A percentile compares a stretch with the other conserved stretches of the same genome.
phyloP scores from a whole-genome alignment of 352 stramenopile species.

The Chrysophaeum taylorii region DNA sequence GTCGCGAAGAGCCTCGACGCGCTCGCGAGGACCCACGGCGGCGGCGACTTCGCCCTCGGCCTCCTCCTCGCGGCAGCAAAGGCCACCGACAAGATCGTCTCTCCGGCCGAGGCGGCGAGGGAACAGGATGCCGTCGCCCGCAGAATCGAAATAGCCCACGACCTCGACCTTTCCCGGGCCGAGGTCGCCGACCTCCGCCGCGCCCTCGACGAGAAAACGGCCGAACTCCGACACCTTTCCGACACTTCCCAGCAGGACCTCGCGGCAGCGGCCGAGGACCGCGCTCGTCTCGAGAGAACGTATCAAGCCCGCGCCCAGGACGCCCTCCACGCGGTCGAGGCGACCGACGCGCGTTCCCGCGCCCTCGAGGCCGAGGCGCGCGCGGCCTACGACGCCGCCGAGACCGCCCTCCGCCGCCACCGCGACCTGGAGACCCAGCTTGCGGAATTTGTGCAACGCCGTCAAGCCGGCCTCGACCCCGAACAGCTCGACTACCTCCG shows the following conservation, averaged over 20 bases:
- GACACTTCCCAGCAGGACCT: neutral
- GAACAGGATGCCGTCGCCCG: too few species aligned
- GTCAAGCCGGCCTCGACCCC: neutral
- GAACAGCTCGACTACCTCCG: conserved; percentile 13
- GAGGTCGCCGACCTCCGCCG: neutral
- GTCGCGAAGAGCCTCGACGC: conserved; percentile 3
- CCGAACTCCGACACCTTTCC: neutral
- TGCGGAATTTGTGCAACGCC: too few species aligned
- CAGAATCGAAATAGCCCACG: too few species aligned
- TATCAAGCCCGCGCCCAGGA: neutral
- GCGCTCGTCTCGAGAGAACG: neutral
- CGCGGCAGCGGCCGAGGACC: neutral
- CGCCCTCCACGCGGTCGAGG: neutral
- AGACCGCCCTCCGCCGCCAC: neutral
- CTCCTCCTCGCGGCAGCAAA: neutral
- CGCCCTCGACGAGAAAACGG: neutral
- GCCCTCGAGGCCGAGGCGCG: neutral
- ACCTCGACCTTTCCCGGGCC: neutral
- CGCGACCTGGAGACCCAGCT: neutral
- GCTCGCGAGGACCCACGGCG: neutral
- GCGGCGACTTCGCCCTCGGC: conserved; percentile 8
- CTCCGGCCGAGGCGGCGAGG: neutral
- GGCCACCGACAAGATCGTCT: neutral
- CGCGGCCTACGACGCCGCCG: neutral
- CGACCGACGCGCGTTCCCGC: neutral